phyloP scores from a whole-genome alignment of 1,284 basidiomycete genomes.

The Baeospora myosura region DNA sequence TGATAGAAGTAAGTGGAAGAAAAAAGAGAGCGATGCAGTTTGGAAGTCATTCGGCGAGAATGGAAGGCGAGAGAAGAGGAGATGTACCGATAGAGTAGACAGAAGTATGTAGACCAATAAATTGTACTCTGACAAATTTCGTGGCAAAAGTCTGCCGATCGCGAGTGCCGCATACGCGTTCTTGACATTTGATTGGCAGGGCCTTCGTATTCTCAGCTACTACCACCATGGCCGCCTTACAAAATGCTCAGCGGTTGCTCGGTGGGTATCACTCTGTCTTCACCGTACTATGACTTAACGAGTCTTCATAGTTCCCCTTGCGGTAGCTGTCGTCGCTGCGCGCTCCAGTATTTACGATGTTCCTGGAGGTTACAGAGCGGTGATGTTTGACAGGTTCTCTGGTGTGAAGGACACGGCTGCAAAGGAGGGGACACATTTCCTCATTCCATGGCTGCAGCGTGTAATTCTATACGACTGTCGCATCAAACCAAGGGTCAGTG shows the following conservation, averaged over 20 bases:
- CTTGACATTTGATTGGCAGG: background rate
- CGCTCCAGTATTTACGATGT: slow-evolving; percentile 90
- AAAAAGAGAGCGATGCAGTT: slow-evolving; percentile 98
- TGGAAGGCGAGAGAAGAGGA: slow-evolving; percentile 63
- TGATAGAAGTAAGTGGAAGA: slow-evolving; percentile 59
- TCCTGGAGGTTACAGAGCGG: slow-evolving; percentile 88
- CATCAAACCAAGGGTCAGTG: slow-evolving; percentile 85
- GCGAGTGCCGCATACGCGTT: slow-evolving; percentile 8
- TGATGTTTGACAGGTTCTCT: slow-evolving; percentile 97
- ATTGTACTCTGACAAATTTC: too few species aligned
- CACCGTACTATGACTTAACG: background rate
- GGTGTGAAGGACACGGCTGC: slow-evolving; percentile 83
- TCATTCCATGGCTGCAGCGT: slow-evolving; percentile 91
- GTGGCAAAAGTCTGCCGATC: too few species aligned
- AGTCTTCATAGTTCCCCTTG: slow-evolving; percentile 58
- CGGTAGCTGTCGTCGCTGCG: slow-evolving; percentile 55
- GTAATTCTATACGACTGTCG: slow-evolving; percentile 97
- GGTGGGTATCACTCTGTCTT: slow-evolving; percentile 1
- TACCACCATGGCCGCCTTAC: slow-evolving; percentile 10
- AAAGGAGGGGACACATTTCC: slow-evolving; percentile 94
- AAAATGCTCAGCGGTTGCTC: slow-evolving; percentile 11
- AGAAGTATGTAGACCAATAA: too few species aligned
- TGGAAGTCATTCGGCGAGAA: slow-evolving; percentile 86
- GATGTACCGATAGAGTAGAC: slow-evolving; percentile 32
- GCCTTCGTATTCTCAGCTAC: background rate